A percentile compares a stretch with the other conserved stretches of the same genome.
Conservation (phyloP, 1,139 yeast species). For the Hyphopichia wangnamkhiaoensis region DNA sequence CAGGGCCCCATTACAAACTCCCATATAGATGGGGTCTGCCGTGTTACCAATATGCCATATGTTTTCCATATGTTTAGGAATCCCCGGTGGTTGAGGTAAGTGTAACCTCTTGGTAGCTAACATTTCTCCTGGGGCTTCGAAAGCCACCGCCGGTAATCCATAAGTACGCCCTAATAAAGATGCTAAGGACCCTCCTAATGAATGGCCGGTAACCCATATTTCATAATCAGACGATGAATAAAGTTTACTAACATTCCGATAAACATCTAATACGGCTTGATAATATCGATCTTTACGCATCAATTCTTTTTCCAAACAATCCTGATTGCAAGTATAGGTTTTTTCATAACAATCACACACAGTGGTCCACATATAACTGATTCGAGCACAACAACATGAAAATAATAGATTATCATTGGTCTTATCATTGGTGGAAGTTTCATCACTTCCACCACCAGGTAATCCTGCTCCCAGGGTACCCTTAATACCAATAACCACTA, state of each 20-base stretch:
- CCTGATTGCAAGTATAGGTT: constrained; percentile 86
- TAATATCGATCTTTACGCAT: constrained; percentile 78
- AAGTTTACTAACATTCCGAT: constrained; percentile 63
- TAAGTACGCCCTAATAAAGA: constrained; percentile 82
- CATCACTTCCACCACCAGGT: constrained; percentile 72
- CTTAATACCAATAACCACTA: constrained; percentile 80
- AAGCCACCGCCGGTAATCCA: constrained; percentile 87
- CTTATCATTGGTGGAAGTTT: constrained; percentile 80
- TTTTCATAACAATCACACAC: constrained; percentile 92
- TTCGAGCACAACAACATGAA: constrained; percentile 95
- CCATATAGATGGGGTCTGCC: constrained; percentile 97
- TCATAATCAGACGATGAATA: constrained; percentile 66
- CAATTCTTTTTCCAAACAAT: constrained; percentile 78
- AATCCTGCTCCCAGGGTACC: constrained; percentile 91
- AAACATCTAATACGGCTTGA: constrained; percentile 76
- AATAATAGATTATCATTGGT: constrained; percentile 84
- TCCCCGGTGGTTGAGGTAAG: constrained; percentile 90
- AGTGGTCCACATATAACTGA: constrained; percentile 89
- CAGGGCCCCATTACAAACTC: constrained; percentile 94
- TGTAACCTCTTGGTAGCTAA: constrained; percentile 82
- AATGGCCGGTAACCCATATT: constrained; percentile 95
- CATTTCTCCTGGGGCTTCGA: constrained; percentile 92
- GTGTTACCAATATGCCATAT: constrained; percentile 97
- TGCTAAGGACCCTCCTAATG: constrained; percentile 89
- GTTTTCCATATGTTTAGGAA: constrained; percentile 76